A percentile compares a stretch with the other conserved stretches of the same genome.
These are phyloP conservation scores for Scutellaria minor DNA, from an alignment of 257 asterid genomes.

Conservation along the genomic window DNA sequence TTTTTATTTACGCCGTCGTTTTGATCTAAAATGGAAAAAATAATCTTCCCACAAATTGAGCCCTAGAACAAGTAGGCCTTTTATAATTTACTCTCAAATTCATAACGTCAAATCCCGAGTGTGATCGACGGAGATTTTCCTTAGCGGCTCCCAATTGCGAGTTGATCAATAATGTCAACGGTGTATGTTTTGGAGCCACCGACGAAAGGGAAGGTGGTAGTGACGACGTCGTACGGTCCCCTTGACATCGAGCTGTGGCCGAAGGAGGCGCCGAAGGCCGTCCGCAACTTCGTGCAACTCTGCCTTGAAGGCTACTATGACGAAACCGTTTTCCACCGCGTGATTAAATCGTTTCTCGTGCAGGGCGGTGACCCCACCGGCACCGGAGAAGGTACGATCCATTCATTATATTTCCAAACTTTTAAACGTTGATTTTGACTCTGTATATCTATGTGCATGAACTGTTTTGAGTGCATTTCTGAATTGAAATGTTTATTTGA, in stretches of 20 bases:
- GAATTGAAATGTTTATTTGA: background rate
- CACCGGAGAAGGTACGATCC: constrained; percentile 67
- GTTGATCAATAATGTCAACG: constrained; percentile 68
- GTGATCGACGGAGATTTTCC: background rate
- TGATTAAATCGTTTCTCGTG: constrained; percentile 78
- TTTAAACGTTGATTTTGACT: background rate
- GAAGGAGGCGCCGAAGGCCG: constrained; percentile 97
- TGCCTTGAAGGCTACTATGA: constrained; percentile 93
- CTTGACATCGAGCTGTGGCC: constrained; percentile 98
- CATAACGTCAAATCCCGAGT: constrained; percentile 6
- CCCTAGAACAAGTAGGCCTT: constrained; percentile 26
- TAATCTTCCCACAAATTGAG: constrained; percentile 31
- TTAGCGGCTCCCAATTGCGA: background rate
- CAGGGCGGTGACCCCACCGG: constrained; percentile 94
- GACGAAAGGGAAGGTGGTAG: constrained; percentile 87
- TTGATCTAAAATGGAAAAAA: background rate
- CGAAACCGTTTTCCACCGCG: constrained; percentile 80
- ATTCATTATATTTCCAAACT: background rate
- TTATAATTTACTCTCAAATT: constrained; percentile 5
- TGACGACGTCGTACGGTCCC: constrained; percentile 86
- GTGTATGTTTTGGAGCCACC: constrained; percentile 95
- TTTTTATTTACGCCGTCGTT: constrained; percentile 22
- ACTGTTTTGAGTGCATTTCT: constrained; percentile 28
- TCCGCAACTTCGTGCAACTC: constrained; percentile 91
- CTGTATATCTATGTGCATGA: constrained; percentile 11